A percentile compares a stretch with the other conserved stretches of the same genome.
These are phyloP conservation scores for Acanthamoeba rhysodes DNA, from an alignment of 208 protist genomes.

Conservation along the genomic window DNA sequence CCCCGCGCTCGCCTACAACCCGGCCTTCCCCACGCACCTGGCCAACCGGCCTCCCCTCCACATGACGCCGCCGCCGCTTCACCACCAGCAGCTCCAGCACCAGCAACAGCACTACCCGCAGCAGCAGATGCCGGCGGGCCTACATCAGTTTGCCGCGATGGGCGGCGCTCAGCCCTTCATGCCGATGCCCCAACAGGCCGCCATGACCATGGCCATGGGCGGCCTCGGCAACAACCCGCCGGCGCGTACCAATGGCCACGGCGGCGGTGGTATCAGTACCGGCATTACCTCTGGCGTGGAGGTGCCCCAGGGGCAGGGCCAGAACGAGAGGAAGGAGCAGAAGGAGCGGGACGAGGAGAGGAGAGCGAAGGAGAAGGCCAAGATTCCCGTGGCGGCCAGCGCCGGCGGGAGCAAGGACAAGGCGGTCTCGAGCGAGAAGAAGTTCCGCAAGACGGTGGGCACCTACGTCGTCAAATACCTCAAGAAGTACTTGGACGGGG, in stretches of 20 bases:
- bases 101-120: background rate
- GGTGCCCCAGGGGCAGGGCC: background rate
- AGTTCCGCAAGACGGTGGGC: conserved; percentile 60
- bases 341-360: background rate
- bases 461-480: conserved; percentile 56
- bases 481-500: conserved; percentile 72
- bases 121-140: too few relatives aligned
- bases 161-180: background rate
- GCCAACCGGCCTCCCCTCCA: background rate
- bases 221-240: background rate
- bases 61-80: background rate
- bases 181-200: background rate
- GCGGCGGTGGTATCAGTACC: too few relatives aligned
- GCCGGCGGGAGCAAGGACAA: conserved; percentile 36
- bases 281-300: background rate
- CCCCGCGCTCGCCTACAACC: background rate
- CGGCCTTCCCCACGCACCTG: background rate
- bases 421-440: conserved; percentile 51
- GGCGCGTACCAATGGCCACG: background rate
- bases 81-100: background rate
- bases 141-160: too few relatives aligned
- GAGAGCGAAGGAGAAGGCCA: background rate
- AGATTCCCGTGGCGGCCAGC: background rate
- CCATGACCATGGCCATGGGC: background rate
- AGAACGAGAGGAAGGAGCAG: background rate